Evolutionary conservation across 192 early-diverging fungal species (phyloP).

Genomic region (Backusella morwellensis): DNA sequence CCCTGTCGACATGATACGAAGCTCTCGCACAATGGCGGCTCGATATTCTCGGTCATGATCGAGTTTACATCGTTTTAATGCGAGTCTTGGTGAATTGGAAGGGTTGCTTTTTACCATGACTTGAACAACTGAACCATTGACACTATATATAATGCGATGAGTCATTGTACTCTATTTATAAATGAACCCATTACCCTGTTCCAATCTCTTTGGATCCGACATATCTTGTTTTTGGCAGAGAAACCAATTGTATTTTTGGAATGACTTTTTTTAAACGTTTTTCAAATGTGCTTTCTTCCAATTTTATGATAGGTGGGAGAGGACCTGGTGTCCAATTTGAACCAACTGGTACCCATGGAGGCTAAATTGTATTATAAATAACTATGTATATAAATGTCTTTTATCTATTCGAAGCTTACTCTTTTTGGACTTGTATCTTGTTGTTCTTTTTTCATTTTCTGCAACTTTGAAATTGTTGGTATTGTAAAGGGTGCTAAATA

Average conservation of each 20-base stretch:
- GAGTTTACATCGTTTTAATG: conserved; percentile 35
- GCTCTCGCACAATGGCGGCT: conserved; percentile 33
- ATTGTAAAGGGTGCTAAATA: conserved; percentile 7
- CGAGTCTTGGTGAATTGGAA: neutral
- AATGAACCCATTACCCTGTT: conserved; percentile 16
- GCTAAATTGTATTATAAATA: conserved; percentile 10
- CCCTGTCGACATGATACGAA: conserved; percentile 32
- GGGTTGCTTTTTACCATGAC: neutral
- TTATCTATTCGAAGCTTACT: neutral
- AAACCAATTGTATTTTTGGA: conserved; percentile 22
- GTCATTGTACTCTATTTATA: neutral
- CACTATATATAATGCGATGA: conserved; percentile 8
- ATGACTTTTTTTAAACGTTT: conserved; percentile 29
- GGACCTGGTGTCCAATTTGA: conserved; percentile 14
- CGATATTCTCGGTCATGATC: conserved; percentile 32
- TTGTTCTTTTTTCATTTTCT: conserved; percentile 11
- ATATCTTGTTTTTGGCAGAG: conserved; percentile 23
- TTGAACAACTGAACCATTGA: conserved; percentile 36
- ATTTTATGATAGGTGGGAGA: conserved; percentile 1
- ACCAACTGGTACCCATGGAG: conserved; percentile 28
- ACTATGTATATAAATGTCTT: neutral
- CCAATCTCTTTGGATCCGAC: conserved; percentile 31
- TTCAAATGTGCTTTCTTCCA: conserved; percentile 25
- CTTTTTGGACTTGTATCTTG: conserved; percentile 5
- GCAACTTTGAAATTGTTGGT: conserved; percentile 3